Base-by-base conservation (phyloP, 2,329 filamentous ascomycete genomes). In the Chaetomium olivaceum region DNA sequence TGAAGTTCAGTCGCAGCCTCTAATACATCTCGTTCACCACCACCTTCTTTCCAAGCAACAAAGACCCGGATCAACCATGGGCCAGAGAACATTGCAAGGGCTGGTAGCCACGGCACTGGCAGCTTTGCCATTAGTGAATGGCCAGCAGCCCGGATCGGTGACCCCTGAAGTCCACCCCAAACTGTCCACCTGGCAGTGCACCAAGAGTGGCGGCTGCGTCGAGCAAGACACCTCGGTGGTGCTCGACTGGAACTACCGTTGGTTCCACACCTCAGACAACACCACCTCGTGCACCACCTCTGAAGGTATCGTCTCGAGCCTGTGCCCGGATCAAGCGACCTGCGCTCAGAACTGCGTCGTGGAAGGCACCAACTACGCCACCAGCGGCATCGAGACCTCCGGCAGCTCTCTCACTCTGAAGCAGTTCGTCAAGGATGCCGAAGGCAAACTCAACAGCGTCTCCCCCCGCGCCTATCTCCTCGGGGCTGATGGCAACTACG, bases 381-480 rank as follows among this genome's bases (percentile, higher is more conserved):
- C 36, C 19, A 43, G 36, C 73, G 77, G 60, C 73, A 77, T 65
- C 80, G 59, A 62, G 23, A 67, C 69, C 14, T 46, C 58, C 81
- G 70, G 71, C 69, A 21, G 77, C 81, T 62, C 76, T 79, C 68
- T 86, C 84, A 71, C 72, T 74, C 56, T 72, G 51, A 56, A 73
- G 69, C 68, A 77, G 71, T 73, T 76, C 59, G 70, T 70, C 54
- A 59, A 67, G 11, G 68, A 67, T 36, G 55, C 61, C 43, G 52
- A 64, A 27, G 60, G 60, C 23, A 14, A 21, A 16, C 21, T 11
- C 61, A 59, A 33, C 31, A 33, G 23, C 19, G 66, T 68, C 11
- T 69, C 67, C 2, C 74, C 84, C 16, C 81, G 87, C 65, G 75
- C 86, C 51, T 89, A 88, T 74, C 80, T 89, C 61, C 80, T 89